Evolutionary conservation across 768 basidiomycete species (phyloP), one percentile per base, ranked within the genome.

Genomic region (Hemileccinum rubropunctum): DNA sequence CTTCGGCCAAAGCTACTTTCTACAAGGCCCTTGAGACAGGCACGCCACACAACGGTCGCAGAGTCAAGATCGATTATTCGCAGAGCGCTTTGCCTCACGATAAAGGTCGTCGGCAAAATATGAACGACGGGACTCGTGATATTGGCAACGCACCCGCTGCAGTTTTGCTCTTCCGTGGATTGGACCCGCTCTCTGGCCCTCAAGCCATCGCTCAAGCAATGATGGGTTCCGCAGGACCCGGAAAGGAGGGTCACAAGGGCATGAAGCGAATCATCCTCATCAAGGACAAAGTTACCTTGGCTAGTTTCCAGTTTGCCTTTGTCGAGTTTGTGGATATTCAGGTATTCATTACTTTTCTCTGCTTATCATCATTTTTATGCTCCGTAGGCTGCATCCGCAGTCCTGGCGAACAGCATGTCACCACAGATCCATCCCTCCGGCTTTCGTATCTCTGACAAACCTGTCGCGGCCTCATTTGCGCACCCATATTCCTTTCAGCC

Each of bases 41-140:
- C 21, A 64, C 73, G 12, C 81, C 84, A 23, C 86, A 86, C 50
- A 86, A 83, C 57, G 93, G 91, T 12, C 84, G 90, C 42, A 78
- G 91, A 57, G 86, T 95, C 64, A 95, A 95, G 72, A 91, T 99
- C 61, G 95, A 99, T 71, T 99, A 90, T 64, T 93, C 95, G 3
- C 84, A 92, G 71, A 90, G 86, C 56, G 86, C 86, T 23, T 78
- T 81, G 26, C 89, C 86, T 23, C 79, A 82, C 42, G 85, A 86
- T 51, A 79, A 78, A 58, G 79, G 81, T 11, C 78, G 82, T 42
- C 77, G 82, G 56, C 81, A 82, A 47, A 83, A 84, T 48, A 65
- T 76, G 67, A 98, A 95, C 62, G 97, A 99, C 60, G 97, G 97
- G 3, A 98, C 91, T 47, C 80, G 94, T 47, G 95, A 99, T 71